Evolutionary conservation across 1,284 basidiomycete genomes (phyloP).

Genomic region (Exobasidium rhododendri): DNA sequence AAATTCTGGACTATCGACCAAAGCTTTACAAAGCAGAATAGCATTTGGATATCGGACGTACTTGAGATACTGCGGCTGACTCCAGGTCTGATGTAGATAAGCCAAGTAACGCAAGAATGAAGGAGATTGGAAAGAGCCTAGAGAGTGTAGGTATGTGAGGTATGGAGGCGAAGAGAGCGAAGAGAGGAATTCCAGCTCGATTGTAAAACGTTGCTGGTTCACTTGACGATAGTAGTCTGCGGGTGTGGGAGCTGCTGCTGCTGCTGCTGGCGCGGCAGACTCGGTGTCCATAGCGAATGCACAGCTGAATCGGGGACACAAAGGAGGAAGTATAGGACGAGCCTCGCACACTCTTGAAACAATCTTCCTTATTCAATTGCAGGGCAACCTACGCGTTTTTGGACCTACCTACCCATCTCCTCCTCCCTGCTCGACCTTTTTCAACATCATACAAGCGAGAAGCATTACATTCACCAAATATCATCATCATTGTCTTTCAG

Average conservation of each 20-base stretch:
- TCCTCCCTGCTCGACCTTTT: too few relatives aligned
- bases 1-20: constrained; percentile 7
- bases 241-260: not conserved
- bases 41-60: constrained; percentile 14
- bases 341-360: too few relatives aligned
- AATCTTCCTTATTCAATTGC: too few relatives aligned
- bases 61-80: constrained; percentile 9
- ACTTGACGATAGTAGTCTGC: constrained; percentile 7
- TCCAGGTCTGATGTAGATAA: constrained; percentile 8
- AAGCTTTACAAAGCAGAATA: constrained; percentile 1
- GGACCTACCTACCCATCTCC: too few relatives aligned
- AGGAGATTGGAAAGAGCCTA: not conserved
- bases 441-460: too few relatives aligned
- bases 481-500: too few relatives aligned
- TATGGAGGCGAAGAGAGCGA: constrained; percentile 11
- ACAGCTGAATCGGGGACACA: too few relatives aligned
- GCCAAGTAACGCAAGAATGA: constrained; percentile 12
- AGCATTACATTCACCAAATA: too few relatives aligned
- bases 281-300: too few relatives aligned
- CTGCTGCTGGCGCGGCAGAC: too few relatives aligned
- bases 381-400: too few relatives aligned
- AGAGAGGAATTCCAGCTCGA: constrained; percentile 8
- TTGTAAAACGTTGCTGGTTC: constrained; percentile 12
- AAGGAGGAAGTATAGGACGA: too few relatives aligned
- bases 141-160: constrained; percentile 2